phyloP scores from a whole-genome alignment of 805 yeast species.

The Ogataea degrootiae region DNA sequence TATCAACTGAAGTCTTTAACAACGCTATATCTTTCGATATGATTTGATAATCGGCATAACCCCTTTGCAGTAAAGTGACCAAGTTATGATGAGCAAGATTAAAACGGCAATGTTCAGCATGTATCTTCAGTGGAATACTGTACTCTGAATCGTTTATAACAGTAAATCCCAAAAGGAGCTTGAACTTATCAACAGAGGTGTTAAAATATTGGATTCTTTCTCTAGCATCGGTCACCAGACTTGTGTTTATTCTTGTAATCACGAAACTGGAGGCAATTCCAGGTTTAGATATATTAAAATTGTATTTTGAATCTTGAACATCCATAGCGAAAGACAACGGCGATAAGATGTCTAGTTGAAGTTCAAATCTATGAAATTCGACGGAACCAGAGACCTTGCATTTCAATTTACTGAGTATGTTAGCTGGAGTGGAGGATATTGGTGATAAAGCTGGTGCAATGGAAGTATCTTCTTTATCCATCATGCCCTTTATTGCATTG shows the following conservation, averaged over 20 bases:
- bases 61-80: constrained; percentile 8
- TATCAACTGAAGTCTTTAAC: background rate
- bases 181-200: constrained; percentile 6
- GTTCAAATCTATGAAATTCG: constrained; percentile 5
- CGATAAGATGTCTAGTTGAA: constrained; percentile 10
- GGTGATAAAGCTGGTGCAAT: background rate
- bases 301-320: constrained; percentile 7
- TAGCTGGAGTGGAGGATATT: background rate
- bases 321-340: constrained; percentile 17
- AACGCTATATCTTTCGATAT: background rate
- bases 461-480: background rate
- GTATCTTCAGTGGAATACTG: constrained; percentile 5
- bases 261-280: constrained; percentile 7
- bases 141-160: background rate
- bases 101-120: constrained; percentile 14
- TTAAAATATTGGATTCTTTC: constrained; percentile 8
- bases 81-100: constrained; percentile 10
- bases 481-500: background rate
- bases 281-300: constrained; percentile 6
- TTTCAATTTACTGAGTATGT: constrained; percentile 1
- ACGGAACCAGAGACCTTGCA: constrained; percentile 5
- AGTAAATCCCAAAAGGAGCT: background rate
- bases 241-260: constrained; percentile 6
- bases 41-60: constrained; percentile 5
- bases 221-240: constrained; percentile 5